Evolutionary conservation across 441 rosid species (phyloP).

Genomic region (Populus hybrid): DNA sequence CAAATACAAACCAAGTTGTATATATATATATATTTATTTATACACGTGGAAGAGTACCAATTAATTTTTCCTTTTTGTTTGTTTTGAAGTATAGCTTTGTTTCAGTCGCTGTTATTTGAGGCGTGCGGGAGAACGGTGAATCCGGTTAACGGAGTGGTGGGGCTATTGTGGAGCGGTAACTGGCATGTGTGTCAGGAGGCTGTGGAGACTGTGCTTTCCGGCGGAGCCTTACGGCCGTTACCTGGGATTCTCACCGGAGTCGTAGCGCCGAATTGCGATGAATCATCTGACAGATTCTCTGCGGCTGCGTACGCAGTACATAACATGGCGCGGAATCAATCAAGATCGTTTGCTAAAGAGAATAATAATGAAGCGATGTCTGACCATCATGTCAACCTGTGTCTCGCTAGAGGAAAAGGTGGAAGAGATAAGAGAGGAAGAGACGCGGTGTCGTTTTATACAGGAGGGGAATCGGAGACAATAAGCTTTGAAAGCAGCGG

Average conservation of each 20-base stretch:
- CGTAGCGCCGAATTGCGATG: constrained; percentile 23
- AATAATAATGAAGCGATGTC: constrained; percentile 17
- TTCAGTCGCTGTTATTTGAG: constrained; percentile 53
- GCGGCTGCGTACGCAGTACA: constrained; percentile 4
- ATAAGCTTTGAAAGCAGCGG: constrained; percentile 31
- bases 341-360: constrained; percentile 20
- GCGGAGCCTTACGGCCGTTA: constrained; percentile 40
- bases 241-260: constrained; percentile 26
- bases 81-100: constrained; percentile 35
- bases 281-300: constrained; percentile 26
- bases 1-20: background rate
- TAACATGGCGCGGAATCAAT: constrained; percentile 16
- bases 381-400: constrained; percentile 7
- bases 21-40: background rate
- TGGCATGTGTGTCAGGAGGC: constrained; percentile 54
- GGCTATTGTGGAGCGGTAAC: constrained; percentile 52
- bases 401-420: constrained; percentile 14
- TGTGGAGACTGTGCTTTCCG: constrained; percentile 50
- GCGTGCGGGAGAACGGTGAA: constrained; percentile 22
- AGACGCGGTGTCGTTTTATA: constrained; percentile 26
- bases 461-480: constrained; percentile 34
- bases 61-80: background rate
- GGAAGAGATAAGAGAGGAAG: constrained; percentile 33
- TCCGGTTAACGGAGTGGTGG: constrained; percentile 54
- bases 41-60: background rate